Base-by-base conservation (phyloP, 192 early-diverging fungal genomes). In the Obelidium mucronatum region DNA sequence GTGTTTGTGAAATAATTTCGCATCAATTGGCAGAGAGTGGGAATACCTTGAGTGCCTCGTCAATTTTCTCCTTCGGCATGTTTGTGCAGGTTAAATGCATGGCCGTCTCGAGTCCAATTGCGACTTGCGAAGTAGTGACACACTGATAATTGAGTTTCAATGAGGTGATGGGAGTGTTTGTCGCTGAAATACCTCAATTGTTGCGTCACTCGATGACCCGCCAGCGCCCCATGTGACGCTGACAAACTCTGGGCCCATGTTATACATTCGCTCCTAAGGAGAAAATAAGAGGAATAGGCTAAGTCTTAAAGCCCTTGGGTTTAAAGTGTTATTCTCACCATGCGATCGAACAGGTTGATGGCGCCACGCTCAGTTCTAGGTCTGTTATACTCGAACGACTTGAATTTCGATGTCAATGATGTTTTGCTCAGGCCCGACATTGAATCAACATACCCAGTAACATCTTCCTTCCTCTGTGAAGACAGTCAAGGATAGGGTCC, bases 51-150 rank as follows among this genome's bases (percentile, higher is more conserved):
- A 98, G 86, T 13, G 96, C 97, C 51, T 67, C 69, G 83, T 96
- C 92, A 79, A 98, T 92, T 87, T 94, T 93, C 53, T 91, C 90
- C 15, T 90, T 87, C 63, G 94, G 93, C 91, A 95, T 98, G 85
- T 97, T 98, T 61, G 97, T 98, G 84, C 97, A 98, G 24, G 95
- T 98, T 85, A 98, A 88, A 80, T 98, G 97, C 97, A 98, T 97
- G 86, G 82, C 92, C 37, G 96, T 94, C 81, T 98, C 97, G 60
- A 97, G 87, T 58, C 97, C 97, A 81, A 95, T 95, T 3, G 96
- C 94, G 63, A 90, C 87, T 84, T 97, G 96, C 28, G 97, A 92
- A 63, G 92, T 97, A 44, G 92, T 83, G 72, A 77, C 79, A 51
- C 78, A 78, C 80, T 81, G 37, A n/a, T n/a, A n/a, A n/a, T n/a